Conservation (phyloP, 2,329 filamentous ascomycete genomes). For the Sporothrix euskadiensis region DNA sequence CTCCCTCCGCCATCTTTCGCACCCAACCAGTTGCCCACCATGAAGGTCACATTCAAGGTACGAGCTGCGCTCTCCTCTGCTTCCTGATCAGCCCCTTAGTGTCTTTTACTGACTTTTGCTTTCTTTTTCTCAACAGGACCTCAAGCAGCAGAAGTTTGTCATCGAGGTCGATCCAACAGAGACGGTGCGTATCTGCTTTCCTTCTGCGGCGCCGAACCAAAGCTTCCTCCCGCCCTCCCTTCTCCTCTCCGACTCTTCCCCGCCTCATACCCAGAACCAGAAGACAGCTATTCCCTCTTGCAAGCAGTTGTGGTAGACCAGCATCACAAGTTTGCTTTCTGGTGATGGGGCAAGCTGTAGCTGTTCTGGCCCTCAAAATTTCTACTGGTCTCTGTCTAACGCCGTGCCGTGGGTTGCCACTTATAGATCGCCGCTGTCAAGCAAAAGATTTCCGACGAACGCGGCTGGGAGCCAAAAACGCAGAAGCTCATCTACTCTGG, state of each 20-base stretch:
- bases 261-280: background rate
- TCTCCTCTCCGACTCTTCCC: conserved; percentile 14
- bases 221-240: conserved; percentile 29
- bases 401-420: background rate
- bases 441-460: conserved; percentile 86
- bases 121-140: conserved; percentile 63
- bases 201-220: background rate
- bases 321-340: background rate
- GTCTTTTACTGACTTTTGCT: conserved; percentile 28
- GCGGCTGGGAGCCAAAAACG: conserved; percentile 86
- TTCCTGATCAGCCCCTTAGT: background rate
- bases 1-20: background rate
- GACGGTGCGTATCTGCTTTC: conserved; percentile 62
- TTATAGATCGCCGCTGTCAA: conserved; percentile 85
- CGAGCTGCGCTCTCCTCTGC: conserved; percentile 34
- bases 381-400: background rate
- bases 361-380: background rate
- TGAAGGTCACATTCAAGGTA: conserved; percentile 71
- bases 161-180: conserved; percentile 93
- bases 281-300: background rate
- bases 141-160: conserved; percentile 98
- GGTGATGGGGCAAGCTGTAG: background rate
- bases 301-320: background rate
- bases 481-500: conserved; percentile 99
- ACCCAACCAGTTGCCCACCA: conserved; percentile 46